These are phyloP conservation scores for Drechslerella stenobrocha DNA, from an alignment of 2,329 filamentous ascomycete genomes.

Conservation along the genomic window DNA sequence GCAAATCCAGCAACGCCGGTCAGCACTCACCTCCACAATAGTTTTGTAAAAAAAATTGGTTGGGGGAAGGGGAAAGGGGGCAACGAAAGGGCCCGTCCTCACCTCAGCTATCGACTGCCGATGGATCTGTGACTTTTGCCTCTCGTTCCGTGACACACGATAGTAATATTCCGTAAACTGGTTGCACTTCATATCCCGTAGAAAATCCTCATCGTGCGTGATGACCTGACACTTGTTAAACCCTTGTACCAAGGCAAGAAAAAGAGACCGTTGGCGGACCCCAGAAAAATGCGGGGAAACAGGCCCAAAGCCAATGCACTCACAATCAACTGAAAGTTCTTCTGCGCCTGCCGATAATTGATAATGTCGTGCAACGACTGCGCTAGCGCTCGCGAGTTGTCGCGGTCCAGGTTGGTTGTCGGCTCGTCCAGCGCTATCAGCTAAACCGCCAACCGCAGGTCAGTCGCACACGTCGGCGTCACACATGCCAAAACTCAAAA, in stretches of 20 bases:
- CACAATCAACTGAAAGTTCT: conserved; percentile 92
- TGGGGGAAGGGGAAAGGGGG: conserved; percentile 2
- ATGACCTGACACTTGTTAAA: conserved; percentile 72
- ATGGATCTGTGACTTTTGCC: conserved; percentile 85
- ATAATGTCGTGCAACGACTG: conserved; percentile 86
- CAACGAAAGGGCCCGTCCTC: conserved; percentile 38
- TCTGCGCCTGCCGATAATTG: conserved; percentile 75
- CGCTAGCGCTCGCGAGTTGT: conserved; percentile 90
- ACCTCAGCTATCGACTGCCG: conserved; percentile 62
- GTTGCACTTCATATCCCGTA: conserved; percentile 87
- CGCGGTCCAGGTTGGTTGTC: conserved; percentile 91
- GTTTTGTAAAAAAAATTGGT: neutral
- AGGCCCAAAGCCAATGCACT: too few species aligned
- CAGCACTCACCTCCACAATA: conserved; percentile 1
- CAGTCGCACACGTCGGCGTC: conserved; percentile 1
- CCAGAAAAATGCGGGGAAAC: neutral
- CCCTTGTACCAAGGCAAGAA: neutral
- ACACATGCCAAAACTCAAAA: too few species aligned
- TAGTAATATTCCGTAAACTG: conserved; percentile 94
- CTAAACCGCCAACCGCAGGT: conserved; percentile 48
- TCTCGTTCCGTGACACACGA: conserved; percentile 77
- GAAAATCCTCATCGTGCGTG: conserved; percentile 96
- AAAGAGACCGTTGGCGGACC: too few species aligned
- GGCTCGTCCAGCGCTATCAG: conserved; percentile 96
- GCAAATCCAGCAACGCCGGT: conserved; percentile 8